A percentile compares a stretch with the other conserved stretches of the same genome.
These are phyloP conservation scores for Backusella macrospora DNA, from an alignment of 192 early-diverging fungal genomes.

Conservation along the genomic window DNA sequence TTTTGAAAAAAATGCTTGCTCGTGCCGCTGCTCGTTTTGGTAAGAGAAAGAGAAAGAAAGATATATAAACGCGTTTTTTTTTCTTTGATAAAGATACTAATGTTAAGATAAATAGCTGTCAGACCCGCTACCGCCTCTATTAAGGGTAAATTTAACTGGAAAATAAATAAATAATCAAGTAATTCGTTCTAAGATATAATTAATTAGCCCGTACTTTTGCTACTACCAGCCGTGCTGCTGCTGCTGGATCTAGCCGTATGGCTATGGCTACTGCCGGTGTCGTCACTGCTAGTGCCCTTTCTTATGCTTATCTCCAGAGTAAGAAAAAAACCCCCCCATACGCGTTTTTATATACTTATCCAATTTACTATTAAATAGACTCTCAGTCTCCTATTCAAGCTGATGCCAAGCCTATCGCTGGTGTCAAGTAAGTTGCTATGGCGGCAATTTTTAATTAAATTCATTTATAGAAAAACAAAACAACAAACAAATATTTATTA, in stretches of 20 bases:
- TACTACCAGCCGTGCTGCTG: conserved; percentile 33
- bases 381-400: conserved; percentile 36
- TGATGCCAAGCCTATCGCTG: conserved; percentile 46
- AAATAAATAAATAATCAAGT: background rate
- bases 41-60: background rate
- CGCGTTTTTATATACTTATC: background rate
- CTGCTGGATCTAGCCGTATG: conserved; percentile 30
- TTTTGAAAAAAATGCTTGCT: conserved; percentile 20
- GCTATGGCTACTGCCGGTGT: conserved; percentile 32
- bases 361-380: conserved; percentile 21
- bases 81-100: background rate
- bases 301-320: conserved; percentile 34
- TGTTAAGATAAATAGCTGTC: background rate
- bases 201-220: conserved; percentile 37
- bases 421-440: conserved; percentile 40
- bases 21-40: conserved; percentile 22
- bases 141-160: conserved; percentile 7
- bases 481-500: background rate
- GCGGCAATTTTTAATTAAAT: background rate
- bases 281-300: conserved; percentile 27
- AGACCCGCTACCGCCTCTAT: conserved; percentile 15
- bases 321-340: background rate
- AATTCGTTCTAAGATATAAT: background rate
- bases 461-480: background rate
- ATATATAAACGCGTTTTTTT: background rate